phyloP scores from a whole-genome alignment of 345 rosid genomes.

The Syzygium aqueum region DNA sequence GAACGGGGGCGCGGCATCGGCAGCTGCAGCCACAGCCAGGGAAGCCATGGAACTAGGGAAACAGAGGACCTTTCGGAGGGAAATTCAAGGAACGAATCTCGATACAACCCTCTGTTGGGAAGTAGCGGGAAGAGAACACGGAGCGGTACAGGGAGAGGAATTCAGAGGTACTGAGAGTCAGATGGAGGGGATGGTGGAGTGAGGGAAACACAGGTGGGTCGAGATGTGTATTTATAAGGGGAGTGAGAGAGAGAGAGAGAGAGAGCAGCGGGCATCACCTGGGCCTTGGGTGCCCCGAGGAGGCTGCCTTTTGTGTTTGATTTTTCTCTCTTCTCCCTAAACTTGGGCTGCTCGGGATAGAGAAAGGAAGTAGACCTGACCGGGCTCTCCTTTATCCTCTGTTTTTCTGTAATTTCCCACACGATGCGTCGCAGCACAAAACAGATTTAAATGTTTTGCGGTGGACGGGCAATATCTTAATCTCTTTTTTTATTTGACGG shows the following conservation, averaged over 20 bases:
- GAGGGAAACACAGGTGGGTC: not conserved
- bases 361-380: no score
- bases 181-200: not conserved
- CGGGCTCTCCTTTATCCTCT: not conserved
- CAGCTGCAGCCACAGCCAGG: slow-evolving; percentile 5
- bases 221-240: not conserved
- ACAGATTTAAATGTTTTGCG: not conserved
- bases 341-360: not conserved
- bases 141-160: not conserved
- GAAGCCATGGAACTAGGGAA: slow-evolving; percentile 22
- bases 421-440: not conserved
- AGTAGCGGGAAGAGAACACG: not conserved
- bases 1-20: slow-evolving; percentile 27
- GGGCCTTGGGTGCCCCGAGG: not conserved
- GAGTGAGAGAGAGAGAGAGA: not conserved
- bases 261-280: not conserved
- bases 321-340: not conserved
- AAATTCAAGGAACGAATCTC: not conserved
- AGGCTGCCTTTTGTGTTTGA: not conserved
- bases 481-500: not conserved
- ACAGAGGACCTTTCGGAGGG: not conserved
- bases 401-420: not conserved
- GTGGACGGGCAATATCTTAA: not conserved
- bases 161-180: not conserved
- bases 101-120: not conserved